Percentiles rank a stretch among this genome's conserved stretches.
phyloP scores from a whole-genome alignment of 73 alveolate species.

The Paramecium pentaurelia region DNA sequence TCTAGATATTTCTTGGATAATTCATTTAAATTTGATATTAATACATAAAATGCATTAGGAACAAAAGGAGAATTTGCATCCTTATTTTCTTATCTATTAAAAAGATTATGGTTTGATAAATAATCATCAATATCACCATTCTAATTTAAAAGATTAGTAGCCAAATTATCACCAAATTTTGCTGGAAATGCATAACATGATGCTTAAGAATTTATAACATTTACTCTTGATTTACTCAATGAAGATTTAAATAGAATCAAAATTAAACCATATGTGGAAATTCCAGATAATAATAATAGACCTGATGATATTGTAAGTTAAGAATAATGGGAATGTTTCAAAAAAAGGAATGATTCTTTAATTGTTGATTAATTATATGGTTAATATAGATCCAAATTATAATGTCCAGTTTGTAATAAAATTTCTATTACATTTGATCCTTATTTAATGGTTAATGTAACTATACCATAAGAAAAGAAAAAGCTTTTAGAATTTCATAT shows the following conservation, averaged over 20 bases:
- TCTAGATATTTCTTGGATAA: slow-evolving; percentile 75
- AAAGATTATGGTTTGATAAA: slow-evolving; percentile 55
- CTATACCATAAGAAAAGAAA: not conserved
- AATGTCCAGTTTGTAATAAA: slow-evolving; percentile 19
- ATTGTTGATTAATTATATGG: slow-evolving; percentile 22
- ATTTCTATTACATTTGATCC: slow-evolving; percentile 41
- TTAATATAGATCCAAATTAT: not conserved
- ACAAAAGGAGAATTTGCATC: slow-evolving; percentile 71
- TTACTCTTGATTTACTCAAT: slow-evolving; percentile 71
- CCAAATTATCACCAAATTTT: slow-evolving; percentile 59
- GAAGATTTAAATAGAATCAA: slow-evolving; percentile 73
- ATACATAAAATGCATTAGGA: slow-evolving; percentile 67
- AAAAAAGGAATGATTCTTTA: slow-evolving; percentile 7
- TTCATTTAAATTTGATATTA: slow-evolving; percentile 69
- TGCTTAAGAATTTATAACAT: slow-evolving; percentile 72
- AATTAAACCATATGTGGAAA: slow-evolving; percentile 22
- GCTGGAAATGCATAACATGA: slow-evolving; percentile 75
- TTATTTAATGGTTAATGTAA: not conserved
- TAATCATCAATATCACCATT: slow-evolving; percentile 59
- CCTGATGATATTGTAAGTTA: not conserved
- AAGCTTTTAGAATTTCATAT: not conserved
- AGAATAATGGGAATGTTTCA: slow-evolving; percentile 31
- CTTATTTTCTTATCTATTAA: slow-evolving; percentile 64
- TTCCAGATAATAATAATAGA: slow-evolving; percentile 1
- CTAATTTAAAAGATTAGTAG: slow-evolving; percentile 57